These are phyloP conservation scores for Exophiala lecanii-corni DNA, from an alignment of 2,329 filamentous ascomycete genomes.

Conservation along the genomic window DNA sequence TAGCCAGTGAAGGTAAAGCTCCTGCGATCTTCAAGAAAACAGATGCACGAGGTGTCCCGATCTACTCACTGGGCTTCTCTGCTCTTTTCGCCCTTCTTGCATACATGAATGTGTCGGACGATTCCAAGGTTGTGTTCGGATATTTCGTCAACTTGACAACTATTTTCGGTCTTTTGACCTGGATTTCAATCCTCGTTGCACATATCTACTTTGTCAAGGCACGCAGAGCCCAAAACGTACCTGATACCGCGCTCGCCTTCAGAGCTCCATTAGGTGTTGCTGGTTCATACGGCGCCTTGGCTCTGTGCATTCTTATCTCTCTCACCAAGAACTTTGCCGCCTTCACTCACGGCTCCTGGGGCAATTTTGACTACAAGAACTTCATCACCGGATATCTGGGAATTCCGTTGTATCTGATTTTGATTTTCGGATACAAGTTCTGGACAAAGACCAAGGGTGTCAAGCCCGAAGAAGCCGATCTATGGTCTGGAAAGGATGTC, in stretches of 20 bases:
- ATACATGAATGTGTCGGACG: slow-evolving; percentile 60
- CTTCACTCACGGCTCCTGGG: slow-evolving; percentile 51
- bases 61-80: slow-evolving; percentile 59
- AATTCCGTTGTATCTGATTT: slow-evolving; percentile 67
- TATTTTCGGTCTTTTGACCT: slow-evolving; percentile 61
- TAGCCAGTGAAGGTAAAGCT: slow-evolving; percentile 67
- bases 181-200: slow-evolving; percentile 64
- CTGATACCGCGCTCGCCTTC: slow-evolving; percentile 56
- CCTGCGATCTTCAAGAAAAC: slow-evolving; percentile 68
- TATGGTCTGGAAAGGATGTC: slow-evolving; percentile 67
- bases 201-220: slow-evolving; percentile 64
- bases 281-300: slow-evolving; percentile 64
- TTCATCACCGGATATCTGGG: slow-evolving; percentile 75
- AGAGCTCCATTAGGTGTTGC: slow-evolving; percentile 65
- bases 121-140: slow-evolving; percentile 54
- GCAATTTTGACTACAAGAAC: slow-evolving; percentile 65
- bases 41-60: slow-evolving; percentile 66
- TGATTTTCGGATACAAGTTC: slow-evolving; percentile 66
- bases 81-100: slow-evolving; percentile 62
- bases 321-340: slow-evolving; percentile 79
- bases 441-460: slow-evolving; percentile 52
- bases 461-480: slow-evolving; percentile 58
- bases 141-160: slow-evolving; percentile 66
- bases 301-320: slow-evolving; percentile 67
- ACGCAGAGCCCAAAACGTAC: slow-evolving; percentile 56